Conservation (phyloP, 805 yeast genomes). For the Candida gorgasii region DNA sequence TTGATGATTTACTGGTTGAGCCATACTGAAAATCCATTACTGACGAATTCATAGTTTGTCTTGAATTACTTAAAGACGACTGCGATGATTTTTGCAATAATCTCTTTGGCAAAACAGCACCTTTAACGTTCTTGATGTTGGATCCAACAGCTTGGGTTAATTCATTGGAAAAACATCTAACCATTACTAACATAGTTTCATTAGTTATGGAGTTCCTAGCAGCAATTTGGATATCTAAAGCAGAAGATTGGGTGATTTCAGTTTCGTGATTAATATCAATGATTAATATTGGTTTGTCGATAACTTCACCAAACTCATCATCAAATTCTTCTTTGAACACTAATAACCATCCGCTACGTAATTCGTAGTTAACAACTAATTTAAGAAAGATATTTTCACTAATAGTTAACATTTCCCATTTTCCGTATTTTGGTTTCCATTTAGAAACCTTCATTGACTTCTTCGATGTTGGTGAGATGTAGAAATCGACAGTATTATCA, state of each 20-base stretch:
- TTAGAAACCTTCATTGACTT: conserved; percentile 40
- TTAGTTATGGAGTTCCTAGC: conserved; percentile 32
- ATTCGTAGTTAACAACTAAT: conserved; percentile 38
- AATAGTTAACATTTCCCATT: conserved; percentile 46
- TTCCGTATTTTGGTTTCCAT: conserved; percentile 44
- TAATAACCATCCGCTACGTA: conserved; percentile 37
- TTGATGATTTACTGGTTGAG: too few species aligned
- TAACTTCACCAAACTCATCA: conserved; percentile 26
- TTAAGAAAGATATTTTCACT: conserved; percentile 38
- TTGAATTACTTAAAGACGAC: conserved; percentile 15
- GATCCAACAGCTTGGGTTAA: conserved; percentile 25
- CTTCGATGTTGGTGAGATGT: conserved; percentile 33
- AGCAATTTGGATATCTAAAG: conserved; percentile 40
- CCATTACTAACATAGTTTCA: conserved; percentile 29
- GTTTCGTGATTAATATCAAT: conserved; percentile 27
- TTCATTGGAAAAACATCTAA: conserved; percentile 33
- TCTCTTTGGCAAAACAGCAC: conserved; percentile 20
- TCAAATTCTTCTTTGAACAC: conserved; percentile 42
- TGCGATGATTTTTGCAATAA: conserved; percentile 15
- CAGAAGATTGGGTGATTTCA: conserved; percentile 34
- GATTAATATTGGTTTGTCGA: conserved; percentile 39
- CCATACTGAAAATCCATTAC: conserved; percentile 30
- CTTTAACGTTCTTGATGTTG: conserved; percentile 30
- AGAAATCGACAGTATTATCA: conserved; percentile 39
- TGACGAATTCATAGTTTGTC: conserved; percentile 36